Conservation (phyloP, 2,329 filamentous ascomycete genomes). For the Tolypocladium cylindrosporum region DNA sequence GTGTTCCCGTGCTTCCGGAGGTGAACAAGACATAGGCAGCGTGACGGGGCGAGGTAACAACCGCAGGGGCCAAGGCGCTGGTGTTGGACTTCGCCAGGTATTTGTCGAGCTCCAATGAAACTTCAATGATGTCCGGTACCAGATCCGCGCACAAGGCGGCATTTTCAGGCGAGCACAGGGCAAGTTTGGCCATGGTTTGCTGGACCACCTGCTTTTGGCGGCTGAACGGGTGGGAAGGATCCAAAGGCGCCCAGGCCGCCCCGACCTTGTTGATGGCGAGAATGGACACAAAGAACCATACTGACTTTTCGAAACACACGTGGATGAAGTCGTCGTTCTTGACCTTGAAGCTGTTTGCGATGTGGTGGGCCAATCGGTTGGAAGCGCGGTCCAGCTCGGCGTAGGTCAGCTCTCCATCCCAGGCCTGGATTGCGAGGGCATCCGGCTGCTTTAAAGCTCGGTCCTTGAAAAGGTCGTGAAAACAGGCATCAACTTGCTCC, state of each 20-base stretch:
- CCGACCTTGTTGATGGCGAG: constrained; percentile 7
- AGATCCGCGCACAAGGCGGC: not conserved
- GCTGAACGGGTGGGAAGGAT: not conserved
- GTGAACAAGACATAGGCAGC: not conserved
- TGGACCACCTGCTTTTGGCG: not conserved
- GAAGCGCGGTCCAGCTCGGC: constrained; percentile 15
- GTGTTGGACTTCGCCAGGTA: too few relatives aligned
- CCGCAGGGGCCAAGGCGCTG: too few relatives aligned
- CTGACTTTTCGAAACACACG: not conserved
- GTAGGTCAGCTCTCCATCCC: constrained; percentile 31
- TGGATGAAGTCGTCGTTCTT: not conserved
- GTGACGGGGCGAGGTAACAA: not conserved
- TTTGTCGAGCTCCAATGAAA: too few relatives aligned
- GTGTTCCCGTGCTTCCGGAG: not conserved
- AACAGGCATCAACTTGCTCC: not conserved
- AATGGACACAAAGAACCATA: constrained; percentile 6
- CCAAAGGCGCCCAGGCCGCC: constrained; percentile 5
- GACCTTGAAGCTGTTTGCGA: constrained; percentile 7
- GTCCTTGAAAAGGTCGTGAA: not conserved
- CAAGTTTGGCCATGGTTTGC: not conserved
- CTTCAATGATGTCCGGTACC: not conserved
- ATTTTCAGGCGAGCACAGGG: not conserved
- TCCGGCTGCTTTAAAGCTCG: constrained; percentile 5
- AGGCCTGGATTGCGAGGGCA: constrained; percentile 25
- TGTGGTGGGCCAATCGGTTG: constrained; percentile 2